A percentile compares a stretch with the other conserved stretches of the same genome.
These are phyloP conservation scores for Saccharomycopsis amapae DNA, from an alignment of 805 yeast genomes.

Conservation along the genomic window DNA sequence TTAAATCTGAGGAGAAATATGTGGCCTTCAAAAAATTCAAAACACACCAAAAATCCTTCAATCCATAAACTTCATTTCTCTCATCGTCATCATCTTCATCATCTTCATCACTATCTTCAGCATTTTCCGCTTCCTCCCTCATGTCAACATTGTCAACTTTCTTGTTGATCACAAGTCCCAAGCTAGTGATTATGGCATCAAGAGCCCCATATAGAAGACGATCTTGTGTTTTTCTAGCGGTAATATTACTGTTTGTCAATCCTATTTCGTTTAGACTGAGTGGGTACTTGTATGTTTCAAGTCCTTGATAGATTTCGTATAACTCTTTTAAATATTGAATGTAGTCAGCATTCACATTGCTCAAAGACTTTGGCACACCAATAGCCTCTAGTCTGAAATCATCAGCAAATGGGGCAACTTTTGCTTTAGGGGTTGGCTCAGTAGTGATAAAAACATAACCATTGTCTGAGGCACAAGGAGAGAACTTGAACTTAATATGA, in stretches of 20 bases:
- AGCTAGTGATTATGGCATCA: constrained; percentile 17
- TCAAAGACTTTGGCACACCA: constrained; percentile 18
- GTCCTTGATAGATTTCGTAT: constrained; percentile 14
- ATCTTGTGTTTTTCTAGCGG: constrained; percentile 16
- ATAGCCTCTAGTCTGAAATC: constrained; percentile 6
- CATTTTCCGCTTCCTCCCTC: not conserved
- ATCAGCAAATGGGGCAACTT: constrained; percentile 3
- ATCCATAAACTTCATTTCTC: constrained; percentile 25
- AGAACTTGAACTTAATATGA: constrained; percentile 11
- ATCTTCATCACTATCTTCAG: constrained; percentile 1
- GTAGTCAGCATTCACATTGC: constrained; percentile 9
- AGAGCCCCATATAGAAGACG: constrained; percentile 12
- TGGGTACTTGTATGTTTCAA: constrained; percentile 20
- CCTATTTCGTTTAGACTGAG: constrained; percentile 19
- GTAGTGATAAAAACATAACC: constrained; percentile 11
- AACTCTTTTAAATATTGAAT: constrained; percentile 13
- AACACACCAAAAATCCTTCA: constrained; percentile 43
- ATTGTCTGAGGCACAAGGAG: constrained; percentile 12
- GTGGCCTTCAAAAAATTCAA: constrained; percentile 53
- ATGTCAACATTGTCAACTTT: constrained; percentile 10
- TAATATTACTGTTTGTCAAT: constrained; percentile 11
- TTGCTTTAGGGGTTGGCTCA: not conserved
- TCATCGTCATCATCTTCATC: not conserved
- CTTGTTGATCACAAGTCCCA: constrained; percentile 22
- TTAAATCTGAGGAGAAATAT: constrained; percentile 37